Percentiles rank a stretch among this genome's conserved stretches.
Evolutionary conservation across 352 stramenopile genomes (phyloP).

Genomic region (Peronospora belbahrii): DNA sequence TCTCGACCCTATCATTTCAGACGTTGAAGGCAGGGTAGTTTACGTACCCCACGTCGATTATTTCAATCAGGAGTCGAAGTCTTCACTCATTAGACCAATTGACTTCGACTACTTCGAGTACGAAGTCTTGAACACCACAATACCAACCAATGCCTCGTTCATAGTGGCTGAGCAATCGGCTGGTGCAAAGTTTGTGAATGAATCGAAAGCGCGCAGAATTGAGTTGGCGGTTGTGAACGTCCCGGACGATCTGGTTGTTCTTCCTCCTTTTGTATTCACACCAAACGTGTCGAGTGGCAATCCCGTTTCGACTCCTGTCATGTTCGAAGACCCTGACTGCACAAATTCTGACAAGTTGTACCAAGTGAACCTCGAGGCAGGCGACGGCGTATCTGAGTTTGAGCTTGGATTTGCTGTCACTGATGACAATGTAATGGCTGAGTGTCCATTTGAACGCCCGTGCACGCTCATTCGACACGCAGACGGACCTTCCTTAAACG

Average conservation of each 20-base stretch:
- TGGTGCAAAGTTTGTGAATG: constrained; percentile 7
- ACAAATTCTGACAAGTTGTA: constrained; percentile 28
- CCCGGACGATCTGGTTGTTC: constrained; percentile 34
- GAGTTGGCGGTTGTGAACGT: constrained; percentile 44
- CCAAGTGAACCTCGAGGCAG: constrained; percentile 35
- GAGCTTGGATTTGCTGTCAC: constrained; percentile 37
- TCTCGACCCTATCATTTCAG: constrained; percentile 12
- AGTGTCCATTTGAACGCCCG: constrained; percentile 39
- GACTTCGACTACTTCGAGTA: constrained; percentile 36
- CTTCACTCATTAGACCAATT: neutral
- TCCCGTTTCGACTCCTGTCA: constrained; percentile 27
- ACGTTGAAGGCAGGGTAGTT: constrained; percentile 27
- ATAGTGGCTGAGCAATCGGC: constrained; percentile 10
- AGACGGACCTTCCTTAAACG: constrained; percentile 22
- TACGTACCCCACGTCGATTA: constrained; percentile 48
- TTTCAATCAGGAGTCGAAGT: constrained; percentile 28
- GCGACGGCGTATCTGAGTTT: constrained; percentile 29
- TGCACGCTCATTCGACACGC: constrained; percentile 35
- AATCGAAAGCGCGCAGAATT: constrained; percentile 23
- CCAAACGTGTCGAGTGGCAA: constrained; percentile 18
- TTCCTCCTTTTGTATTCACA: constrained; percentile 37
- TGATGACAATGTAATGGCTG: constrained; percentile 45
- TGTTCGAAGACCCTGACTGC: constrained; percentile 49
- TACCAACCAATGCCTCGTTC: constrained; percentile 2
- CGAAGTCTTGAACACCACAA: constrained; percentile 10